Evolutionary conservation across 1,284 basidiomycete species (phyloP).

Genomic region (Gymnopus androsaceus): DNA sequence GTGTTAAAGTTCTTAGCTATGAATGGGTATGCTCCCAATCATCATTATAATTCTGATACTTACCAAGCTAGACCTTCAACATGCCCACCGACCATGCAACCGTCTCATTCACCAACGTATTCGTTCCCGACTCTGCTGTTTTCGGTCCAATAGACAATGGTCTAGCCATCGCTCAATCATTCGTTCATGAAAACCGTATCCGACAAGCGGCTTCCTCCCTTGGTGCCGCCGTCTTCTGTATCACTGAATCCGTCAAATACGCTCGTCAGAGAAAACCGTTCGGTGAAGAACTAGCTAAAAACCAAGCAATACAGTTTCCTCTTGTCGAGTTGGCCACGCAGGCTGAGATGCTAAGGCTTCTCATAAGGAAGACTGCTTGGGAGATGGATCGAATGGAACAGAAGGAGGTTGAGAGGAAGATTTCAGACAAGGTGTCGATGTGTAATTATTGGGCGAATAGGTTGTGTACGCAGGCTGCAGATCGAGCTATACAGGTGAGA

Average conservation of each 20-base stretch:
- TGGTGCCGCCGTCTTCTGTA: conserved; percentile 12
- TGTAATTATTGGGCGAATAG: conserved; percentile 17
- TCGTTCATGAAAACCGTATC: conserved; percentile 17
- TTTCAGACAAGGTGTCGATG: conserved; percentile 16
- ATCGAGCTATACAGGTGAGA: conserved; percentile 14
- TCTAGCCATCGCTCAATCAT: conserved; percentile 13
- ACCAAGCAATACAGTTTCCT: conserved; percentile 15
- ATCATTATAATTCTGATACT: not conserved
- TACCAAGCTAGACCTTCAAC: conserved; percentile 14
- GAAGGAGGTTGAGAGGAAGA: conserved; percentile 11
- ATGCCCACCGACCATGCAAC: conserved; percentile 17
- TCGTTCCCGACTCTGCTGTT: conserved; percentile 13
- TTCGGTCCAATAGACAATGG: conserved; percentile 12
- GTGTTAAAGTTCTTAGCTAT: conserved; percentile 14
- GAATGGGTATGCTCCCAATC: conserved; percentile 10
- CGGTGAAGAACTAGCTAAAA: conserved; percentile 12
- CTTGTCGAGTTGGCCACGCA: conserved; percentile 14
- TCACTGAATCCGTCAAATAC: conserved; percentile 12
- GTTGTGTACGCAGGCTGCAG: conserved; percentile 14
- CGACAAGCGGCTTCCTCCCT: conserved; percentile 16
- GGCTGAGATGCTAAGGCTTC: conserved; percentile 13
- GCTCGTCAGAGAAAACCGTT: conserved; percentile 15
- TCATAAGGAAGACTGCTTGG: conserved; percentile 14
- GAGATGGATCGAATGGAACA: conserved; percentile 14
- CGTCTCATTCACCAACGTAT: conserved; percentile 5